Base-by-base conservation (phyloP, 306 rosid genomes). In the Macrotyloma uniflorum region DNA sequence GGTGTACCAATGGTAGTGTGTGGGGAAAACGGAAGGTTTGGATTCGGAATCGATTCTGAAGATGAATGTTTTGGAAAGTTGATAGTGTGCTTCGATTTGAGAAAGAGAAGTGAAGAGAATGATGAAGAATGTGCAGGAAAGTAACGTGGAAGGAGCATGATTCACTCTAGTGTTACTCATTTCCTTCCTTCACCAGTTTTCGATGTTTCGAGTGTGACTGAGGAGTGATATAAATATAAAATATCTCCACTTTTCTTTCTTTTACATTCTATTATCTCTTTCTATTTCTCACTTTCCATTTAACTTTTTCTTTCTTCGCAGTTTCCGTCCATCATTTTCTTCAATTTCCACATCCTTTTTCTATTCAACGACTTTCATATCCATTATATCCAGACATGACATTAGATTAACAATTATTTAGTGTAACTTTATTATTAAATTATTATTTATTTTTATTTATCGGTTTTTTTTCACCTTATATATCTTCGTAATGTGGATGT, bases 1-100 rank as follows among this genome's bases (percentile, higher is more conserved):
- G 18, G 64, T 24, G 64, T 57, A 57, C 64, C 64, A 57, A n/a
- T 57, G 64, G 64, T 57, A 57, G 64, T 57, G 64, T 0, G 64
- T 57, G 1, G 64, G 64, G 35, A 26, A 58, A 58, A 58, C 65
- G 1, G 65, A 58, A 5, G 65, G 65, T n/a, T 58, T 58, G 4
- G 65, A 5, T 26, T 26, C 38, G 0, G 36, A 5, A 58, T 58
- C 38, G 11, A 58, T 58, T 6, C 65, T 58, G 11, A 58, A 58
- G 18, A 58, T 58, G 65, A 58, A 58, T 5, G 65, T 58, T 58
- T 58, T 58, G 1, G 65, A 24, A 0, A 15, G 5, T 14, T 58
- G 38, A 24, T 57, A 12, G 9, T 24, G n/a, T 2, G 64, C 35
- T 5, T 4, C 24, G 8, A 5, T 6, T 58, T 58, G 1, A 13